Conservation (phyloP, 192 early-diverging fungal species). For the Pilobolus umbonatus region DNA sequence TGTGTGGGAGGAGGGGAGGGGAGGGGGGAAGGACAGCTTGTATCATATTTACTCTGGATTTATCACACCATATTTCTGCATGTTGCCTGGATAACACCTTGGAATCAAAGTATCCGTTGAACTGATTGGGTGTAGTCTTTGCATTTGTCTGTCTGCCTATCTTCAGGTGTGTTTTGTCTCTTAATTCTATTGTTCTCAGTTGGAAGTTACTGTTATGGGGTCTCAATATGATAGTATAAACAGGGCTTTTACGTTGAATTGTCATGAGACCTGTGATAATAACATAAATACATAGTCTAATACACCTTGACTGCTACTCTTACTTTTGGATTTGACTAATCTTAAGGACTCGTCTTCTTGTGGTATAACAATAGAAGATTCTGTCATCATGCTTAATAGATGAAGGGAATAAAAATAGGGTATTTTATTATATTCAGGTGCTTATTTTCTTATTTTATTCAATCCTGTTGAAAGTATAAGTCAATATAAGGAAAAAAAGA, state of each 20-base stretch:
- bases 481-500: neutral
- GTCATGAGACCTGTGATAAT: neutral
- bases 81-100: conserved; percentile 76
- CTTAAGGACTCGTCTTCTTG: conserved; percentile 3
- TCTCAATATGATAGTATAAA: conserved; percentile 36
- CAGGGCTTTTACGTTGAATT: neutral
- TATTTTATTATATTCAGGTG: neutral
- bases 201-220: conserved; percentile 45
- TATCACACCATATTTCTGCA: conserved; percentile 66
- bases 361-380: conserved; percentile 5
- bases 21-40: too few relatives aligned
- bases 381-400: conserved; percentile 4
- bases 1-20: neutral
- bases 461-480: neutral
- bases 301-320: neutral
- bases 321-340: conserved; percentile 10
- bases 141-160: conserved; percentile 68
- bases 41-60: conserved; percentile 46
- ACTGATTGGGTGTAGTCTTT: conserved; percentile 54
- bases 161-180: conserved; percentile 44
- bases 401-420: neutral
- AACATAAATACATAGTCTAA: neutral
- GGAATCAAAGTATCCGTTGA: conserved; percentile 79
- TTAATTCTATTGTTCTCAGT: conserved; percentile 51
- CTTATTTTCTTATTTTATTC: neutral